Evolutionary conservation across 2,329 filamentous ascomycete species (phyloP), one percentile per base, ranked within the genome.

Genomic region (Cladobotryum protrusum): DNA sequence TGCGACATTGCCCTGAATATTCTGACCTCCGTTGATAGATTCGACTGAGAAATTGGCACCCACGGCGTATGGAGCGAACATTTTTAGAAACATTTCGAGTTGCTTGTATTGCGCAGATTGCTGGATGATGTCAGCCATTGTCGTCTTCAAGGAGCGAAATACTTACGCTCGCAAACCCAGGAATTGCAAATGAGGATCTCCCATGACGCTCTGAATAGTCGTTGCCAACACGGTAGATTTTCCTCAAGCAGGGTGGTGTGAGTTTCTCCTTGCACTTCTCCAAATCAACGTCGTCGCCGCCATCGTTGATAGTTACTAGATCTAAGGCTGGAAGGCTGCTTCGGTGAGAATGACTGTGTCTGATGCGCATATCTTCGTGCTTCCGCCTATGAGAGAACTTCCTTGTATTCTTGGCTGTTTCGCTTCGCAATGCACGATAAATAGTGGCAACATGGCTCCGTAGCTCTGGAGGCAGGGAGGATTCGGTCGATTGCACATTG

Each of bases 111-210:
- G 73, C 8, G 75, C 77, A 36, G 76, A 74, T 65, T 81, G 71
- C 51, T 75, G 20, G 3, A 13, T 24, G 24, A 9, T 34, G 40
- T 61, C 11, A 62, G 52, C 9, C 17, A 17, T 3, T 2, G 9
- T 8, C 18, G 13, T 19, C 14, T 3, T 20, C 5, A 32, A 24
- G 2, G 35, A 2, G 36, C 9, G 19, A 11, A 9, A 1, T 1
- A 54, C 60, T 55, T 57, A 70, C 71, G 35, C 67, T 62, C 0
- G 67, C 56, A 52, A 75, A 78, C 4, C 72, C 74, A 17, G 57
- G 57, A 15, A 89, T 81, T n/a, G 84, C 85, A 45, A 84, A 79
- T 51, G 75, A 78, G 50, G 85, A 84, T 0, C 69, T 85, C 19
- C 73, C 80, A 59, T 72, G 79, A 11, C 82, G 77, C 18, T 65